Conservation (phyloP, 2,329 filamentous ascomycete species). For the Fusarium brachygibbosum region DNA sequence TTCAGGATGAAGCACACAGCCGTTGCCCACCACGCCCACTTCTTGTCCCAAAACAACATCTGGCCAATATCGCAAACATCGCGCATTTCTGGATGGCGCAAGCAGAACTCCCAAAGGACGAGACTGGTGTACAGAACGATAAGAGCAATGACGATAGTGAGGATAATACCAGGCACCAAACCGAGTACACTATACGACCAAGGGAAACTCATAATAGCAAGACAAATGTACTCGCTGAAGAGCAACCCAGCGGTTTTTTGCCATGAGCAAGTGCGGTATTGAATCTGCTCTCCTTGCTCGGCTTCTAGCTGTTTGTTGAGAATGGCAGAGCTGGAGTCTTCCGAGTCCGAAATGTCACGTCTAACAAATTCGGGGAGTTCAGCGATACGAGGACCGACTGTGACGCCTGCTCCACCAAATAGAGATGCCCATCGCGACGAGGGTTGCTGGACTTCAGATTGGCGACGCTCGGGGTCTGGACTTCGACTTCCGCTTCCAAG, state of each 20-base stretch:
- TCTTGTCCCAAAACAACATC: constrained; percentile 89
- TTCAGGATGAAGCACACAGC: constrained; percentile 93
- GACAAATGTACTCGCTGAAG: constrained; percentile 95
- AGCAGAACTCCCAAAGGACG: constrained; percentile 83
- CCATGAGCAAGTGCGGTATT: constrained; percentile 95
- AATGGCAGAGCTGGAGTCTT: constrained; percentile 63
- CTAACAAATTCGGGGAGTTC: constrained; percentile 57
- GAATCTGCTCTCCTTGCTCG: constrained; percentile 83
- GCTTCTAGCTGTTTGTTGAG: constrained; percentile 78
- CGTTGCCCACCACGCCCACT: constrained; percentile 76
- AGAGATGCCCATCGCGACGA: constrained; percentile 52
- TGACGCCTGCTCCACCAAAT: constrained; percentile 58
- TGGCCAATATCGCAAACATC: constrained; percentile 97
- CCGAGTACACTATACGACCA: constrained; percentile 92
- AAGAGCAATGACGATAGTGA: constrained; percentile 82
- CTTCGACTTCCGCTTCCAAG: constrained; percentile 28
- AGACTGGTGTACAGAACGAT: constrained; percentile 83
- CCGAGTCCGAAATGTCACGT: constrained; percentile 56
- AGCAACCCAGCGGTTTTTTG: constrained; percentile 92
- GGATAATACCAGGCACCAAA: constrained; percentile 84
- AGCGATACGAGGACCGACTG: constrained; percentile 66
- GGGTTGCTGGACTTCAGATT: constrained; percentile 32
- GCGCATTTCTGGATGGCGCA: constrained; percentile 89
- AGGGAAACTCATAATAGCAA: constrained; percentile 94
- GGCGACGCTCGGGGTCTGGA: constrained; percentile 45